These are phyloP conservation scores for Blastocystis sp. DNA, from an alignment of 352 stramenopile species.

Conservation along the genomic window DNA sequence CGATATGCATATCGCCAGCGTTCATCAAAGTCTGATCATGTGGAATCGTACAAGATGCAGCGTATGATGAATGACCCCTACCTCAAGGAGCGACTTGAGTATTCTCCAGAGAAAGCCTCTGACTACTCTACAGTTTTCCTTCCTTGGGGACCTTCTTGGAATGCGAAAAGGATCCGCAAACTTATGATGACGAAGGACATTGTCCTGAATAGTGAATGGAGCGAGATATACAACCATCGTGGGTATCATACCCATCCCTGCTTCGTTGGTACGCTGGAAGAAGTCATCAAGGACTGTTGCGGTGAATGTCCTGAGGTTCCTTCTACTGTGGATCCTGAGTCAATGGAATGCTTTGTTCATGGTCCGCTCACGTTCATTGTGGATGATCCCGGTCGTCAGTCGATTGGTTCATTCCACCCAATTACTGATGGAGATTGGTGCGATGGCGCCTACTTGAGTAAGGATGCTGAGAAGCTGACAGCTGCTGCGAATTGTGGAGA, in stretches of 20 bases:
- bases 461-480: constrained; percentile 61
- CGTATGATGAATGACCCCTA: constrained; percentile 48
- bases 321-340: constrained; percentile 60
- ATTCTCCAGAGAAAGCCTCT: constrained; percentile 52
- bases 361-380: constrained; percentile 65
- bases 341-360: constrained; percentile 63
- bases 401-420: constrained; percentile 67
- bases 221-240: constrained; percentile 48
- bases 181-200: constrained; percentile 68
- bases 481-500: constrained; percentile 63
- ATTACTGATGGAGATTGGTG: constrained; percentile 67
- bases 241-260: constrained; percentile 67
- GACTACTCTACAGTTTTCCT: constrained; percentile 67
- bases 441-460: constrained; percentile 64
- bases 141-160: constrained; percentile 65
- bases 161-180: constrained; percentile 65
- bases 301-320: constrained; percentile 64
- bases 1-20: constrained; percentile 51
- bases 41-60: constrained; percentile 37
- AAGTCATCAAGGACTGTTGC: constrained; percentile 66
- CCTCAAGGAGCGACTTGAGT: constrained; percentile 63
- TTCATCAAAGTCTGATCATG: not conserved
- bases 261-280: constrained; percentile 65
- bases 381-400: constrained; percentile 66
- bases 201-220: constrained; percentile 62